phyloP scores from a whole-genome alignment of 768 basidiomycete genomes.

The Cystofilobasidium bisporidii region DNA sequence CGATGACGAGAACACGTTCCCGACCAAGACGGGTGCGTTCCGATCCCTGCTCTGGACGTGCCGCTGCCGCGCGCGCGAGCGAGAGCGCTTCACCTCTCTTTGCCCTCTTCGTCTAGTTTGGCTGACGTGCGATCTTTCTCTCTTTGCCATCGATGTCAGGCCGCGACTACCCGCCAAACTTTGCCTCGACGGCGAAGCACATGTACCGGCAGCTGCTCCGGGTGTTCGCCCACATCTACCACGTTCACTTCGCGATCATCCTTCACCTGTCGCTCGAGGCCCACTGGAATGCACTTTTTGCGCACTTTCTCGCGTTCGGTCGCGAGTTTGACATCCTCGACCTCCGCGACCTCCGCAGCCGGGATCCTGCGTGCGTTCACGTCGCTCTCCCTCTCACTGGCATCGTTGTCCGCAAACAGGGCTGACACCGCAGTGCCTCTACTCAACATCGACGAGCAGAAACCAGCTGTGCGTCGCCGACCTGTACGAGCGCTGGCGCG shows the following conservation, averaged over 20 bases:
- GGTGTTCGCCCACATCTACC: conserved; percentile 94
- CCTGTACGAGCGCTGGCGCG: conserved; percentile 24
- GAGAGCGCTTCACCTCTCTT: too few relatives aligned
- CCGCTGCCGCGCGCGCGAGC: too few relatives aligned
- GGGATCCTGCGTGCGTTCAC: conserved; percentile 36
- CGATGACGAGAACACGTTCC: conserved; percentile 89
- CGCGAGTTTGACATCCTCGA: conserved; percentile 85
- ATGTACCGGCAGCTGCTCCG: conserved; percentile 94
- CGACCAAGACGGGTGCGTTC: conserved; percentile 77
- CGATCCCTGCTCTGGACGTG: not conserved
- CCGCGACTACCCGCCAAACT: conserved; percentile 73
- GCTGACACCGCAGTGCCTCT: not conserved
- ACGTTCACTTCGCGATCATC: conserved; percentile 76
- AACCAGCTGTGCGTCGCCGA: conserved; percentile 21
- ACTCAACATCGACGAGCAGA: not conserved
- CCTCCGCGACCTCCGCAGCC: conserved; percentile 66
- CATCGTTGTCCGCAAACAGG: not conserved
- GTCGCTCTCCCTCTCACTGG: conserved; percentile 31
- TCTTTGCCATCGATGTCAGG: conserved; percentile 46
- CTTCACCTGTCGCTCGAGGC: conserved; percentile 80
- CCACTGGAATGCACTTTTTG: conserved; percentile 94
- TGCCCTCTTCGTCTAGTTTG: too few relatives aligned
- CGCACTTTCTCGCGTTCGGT: conserved; percentile 94
- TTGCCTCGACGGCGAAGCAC: conserved; percentile 79
- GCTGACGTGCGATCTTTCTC: not conserved